Conservation (phyloP, 495 filamentous ascomycete species). For the Sordaria brevicollis region DNA sequence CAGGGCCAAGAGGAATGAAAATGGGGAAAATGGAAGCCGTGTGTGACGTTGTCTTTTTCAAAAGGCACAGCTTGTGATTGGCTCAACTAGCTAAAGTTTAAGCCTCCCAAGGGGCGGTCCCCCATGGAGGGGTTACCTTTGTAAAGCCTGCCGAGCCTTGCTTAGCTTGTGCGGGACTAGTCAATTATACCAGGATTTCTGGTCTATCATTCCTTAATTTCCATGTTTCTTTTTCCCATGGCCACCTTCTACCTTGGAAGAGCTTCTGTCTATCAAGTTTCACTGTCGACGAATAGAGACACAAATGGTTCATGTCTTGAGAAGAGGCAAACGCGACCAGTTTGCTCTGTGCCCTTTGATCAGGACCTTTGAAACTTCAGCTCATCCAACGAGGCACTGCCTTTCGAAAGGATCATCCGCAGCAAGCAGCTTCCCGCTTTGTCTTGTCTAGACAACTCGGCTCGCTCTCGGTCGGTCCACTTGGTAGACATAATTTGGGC, state of each 20-base stretch:
- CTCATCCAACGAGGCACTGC: neutral
- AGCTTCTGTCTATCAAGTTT: neutral
- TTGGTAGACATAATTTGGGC: neutral
- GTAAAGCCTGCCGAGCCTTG: too few species aligned
- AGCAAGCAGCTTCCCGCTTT: neutral
- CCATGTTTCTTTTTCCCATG: neutral
- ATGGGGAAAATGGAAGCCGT: neutral
- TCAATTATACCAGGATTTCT: neutral
- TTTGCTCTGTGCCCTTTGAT: neutral
- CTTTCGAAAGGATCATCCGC: neutral
- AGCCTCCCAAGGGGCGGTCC: slow-evolving; percentile 1
- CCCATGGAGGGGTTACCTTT: slow-evolving; percentile 3
- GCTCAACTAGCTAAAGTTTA: slow-evolving; percentile 6
- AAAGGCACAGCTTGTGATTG: slow-evolving; percentile 11
- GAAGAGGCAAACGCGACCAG: too few species aligned
- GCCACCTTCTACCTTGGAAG: neutral
- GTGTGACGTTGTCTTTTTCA: slow-evolving; percentile 8
- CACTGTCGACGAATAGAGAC: neutral
- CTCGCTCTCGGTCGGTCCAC: neutral
- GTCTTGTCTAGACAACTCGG: neutral
- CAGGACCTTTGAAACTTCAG: neutral
- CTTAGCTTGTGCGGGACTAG: neutral
- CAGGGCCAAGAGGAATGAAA: neutral
- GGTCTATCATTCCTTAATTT: neutral
- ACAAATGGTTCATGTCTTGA: too few species aligned